These are phyloP conservation scores for Aspergillus heteromorphus DNA, from an alignment of 495 filamentous ascomycete species.

Conservation along the genomic window DNA sequence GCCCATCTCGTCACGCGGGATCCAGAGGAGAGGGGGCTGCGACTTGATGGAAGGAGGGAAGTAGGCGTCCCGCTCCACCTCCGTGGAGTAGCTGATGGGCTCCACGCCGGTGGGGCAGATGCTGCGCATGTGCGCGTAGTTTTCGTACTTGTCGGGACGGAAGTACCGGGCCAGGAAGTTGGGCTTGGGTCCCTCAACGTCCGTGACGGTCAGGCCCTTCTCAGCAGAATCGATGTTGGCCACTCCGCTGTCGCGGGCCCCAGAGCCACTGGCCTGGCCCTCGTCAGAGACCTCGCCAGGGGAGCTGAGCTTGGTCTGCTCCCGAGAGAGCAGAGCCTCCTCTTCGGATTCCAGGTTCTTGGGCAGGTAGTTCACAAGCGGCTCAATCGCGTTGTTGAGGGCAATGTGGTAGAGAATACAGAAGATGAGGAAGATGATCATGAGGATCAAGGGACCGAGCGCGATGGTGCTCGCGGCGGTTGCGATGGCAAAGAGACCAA, in stretches of 20 bases:
- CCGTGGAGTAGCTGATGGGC: conserved; percentile 48
- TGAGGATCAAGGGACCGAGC: conserved; percentile 73
- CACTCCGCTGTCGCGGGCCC: conserved; percentile 24
- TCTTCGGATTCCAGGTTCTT: conserved; percentile 59
- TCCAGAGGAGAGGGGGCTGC: conserved; percentile 70
- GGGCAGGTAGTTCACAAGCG: conserved; percentile 77
- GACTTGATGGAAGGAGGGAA: conserved; percentile 65
- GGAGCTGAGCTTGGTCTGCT: conserved; percentile 20
- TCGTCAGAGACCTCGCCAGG: conserved; percentile 25
- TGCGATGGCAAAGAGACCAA: conserved; percentile 80
- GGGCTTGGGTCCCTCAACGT: conserved; percentile 40
- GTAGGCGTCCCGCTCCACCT: conserved; percentile 66
- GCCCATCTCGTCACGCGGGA: conserved; percentile 71
- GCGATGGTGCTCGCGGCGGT: conserved; percentile 50
- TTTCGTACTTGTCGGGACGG: conserved; percentile 68
- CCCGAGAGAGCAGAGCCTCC: conserved; percentile 51
- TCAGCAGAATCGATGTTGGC: conserved; percentile 31
- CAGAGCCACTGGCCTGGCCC: conserved; percentile 18
- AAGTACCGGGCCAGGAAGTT: conserved; percentile 66
- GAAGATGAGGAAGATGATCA: conserved; percentile 77
- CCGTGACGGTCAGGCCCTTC: conserved; percentile 26
- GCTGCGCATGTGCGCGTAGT: conserved; percentile 66
- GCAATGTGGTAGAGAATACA: conserved; percentile 76
- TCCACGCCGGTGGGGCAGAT: conserved; percentile 59
- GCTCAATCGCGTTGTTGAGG: conserved; percentile 71